These are phyloP conservation scores for Kentomonas sorsogonicus DNA, from an alignment of 208 protist genomes.

Conservation along the genomic window DNA sequence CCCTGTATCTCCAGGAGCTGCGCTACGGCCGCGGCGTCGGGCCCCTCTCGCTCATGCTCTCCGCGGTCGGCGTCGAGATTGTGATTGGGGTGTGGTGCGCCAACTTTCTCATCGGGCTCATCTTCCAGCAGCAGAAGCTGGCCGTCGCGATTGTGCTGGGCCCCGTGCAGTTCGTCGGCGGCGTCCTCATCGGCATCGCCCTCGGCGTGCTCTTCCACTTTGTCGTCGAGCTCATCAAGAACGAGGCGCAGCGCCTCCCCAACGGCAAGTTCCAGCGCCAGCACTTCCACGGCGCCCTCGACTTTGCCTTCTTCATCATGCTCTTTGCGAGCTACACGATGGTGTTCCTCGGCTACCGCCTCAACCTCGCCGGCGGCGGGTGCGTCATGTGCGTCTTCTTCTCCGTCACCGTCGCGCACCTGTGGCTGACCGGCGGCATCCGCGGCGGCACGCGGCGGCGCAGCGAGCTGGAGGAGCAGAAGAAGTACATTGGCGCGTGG, in stretches of 20 bases:
- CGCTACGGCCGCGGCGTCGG: constrained; percentile 58
- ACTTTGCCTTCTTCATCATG: constrained; percentile 57
- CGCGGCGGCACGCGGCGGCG: no score
- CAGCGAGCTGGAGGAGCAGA: constrained; percentile 66
- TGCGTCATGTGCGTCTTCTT: constrained; percentile 74
- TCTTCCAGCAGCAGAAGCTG: constrained; percentile 57
- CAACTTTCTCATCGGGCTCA: constrained; percentile 72
- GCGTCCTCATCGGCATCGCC: constrained; percentile 43
- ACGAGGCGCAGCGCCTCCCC: constrained; percentile 58
- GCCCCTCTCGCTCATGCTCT: constrained; percentile 64
- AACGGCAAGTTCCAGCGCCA: constrained; percentile 51
- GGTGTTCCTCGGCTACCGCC: constrained; percentile 61
- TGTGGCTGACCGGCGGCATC: constrained; percentile 44
- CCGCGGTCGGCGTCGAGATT: constrained; percentile 66
- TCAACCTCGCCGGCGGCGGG: constrained; percentile 59
- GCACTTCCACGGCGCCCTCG: constrained; percentile 51
- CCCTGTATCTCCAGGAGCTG: constrained; percentile 63
- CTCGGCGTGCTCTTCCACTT: constrained; percentile 61
- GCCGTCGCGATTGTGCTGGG: constrained; percentile 48
- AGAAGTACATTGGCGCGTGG: constrained; percentile 55
- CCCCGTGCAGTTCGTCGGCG: constrained; percentile 69
- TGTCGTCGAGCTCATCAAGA: constrained; percentile 68
- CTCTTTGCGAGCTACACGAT: constrained; percentile 39
- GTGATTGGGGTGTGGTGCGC: constrained; percentile 68
- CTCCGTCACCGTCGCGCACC: constrained; percentile 60